Evolutionary conservation across 768 basidiomycete genomes (phyloP), one percentile per base, ranked within the genome.

Genomic region (Hirschioporus abietinus): DNA sequence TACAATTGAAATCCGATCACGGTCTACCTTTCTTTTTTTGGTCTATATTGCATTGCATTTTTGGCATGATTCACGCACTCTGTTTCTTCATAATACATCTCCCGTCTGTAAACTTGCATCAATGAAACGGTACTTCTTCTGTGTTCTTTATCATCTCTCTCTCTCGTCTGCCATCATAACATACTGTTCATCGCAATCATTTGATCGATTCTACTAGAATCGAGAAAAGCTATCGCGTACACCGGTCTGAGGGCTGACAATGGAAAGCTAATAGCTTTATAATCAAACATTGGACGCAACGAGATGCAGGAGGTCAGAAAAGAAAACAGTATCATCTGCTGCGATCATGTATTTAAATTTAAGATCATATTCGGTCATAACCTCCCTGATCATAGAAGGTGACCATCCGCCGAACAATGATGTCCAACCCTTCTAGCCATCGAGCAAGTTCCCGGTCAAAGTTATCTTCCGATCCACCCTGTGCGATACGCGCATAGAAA

Each of bases 381-480:
- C 79, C 81, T 57, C 85, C 88, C 68, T 84, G 79, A 68, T 78
- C 80, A 68, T 91, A 79, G 69, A 89, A 89, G 0, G 64, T 69
- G 66, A 78, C 79, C 74, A 90, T 77, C 63, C 82, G 82, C 58
- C 68, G 69, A 2, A 89, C 82, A 34, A 87, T 81, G 24, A 59
- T 76, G 62, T 87, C 83, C 15, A 92, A 79, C 0, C 83, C 88
- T 0, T 66, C 76, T 0, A 92, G 79, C 91, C 91, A 92, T 65
- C 79, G 81, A 27, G 75, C 71, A 20, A 92, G 77, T 68, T 85
- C 87, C 0, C 66, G 72, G 66, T 84, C 81, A 35, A 92, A 81
- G 65, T 83, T 82, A 65, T 86, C 84, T 9, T 77, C 59, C 4
- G 86, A 81, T 0, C 81, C 84, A 0, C 88, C 86, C 64, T 89